Conservation (phyloP, 2,329 filamentous ascomycete genomes). For the Trichoderma sp. region DNA sequence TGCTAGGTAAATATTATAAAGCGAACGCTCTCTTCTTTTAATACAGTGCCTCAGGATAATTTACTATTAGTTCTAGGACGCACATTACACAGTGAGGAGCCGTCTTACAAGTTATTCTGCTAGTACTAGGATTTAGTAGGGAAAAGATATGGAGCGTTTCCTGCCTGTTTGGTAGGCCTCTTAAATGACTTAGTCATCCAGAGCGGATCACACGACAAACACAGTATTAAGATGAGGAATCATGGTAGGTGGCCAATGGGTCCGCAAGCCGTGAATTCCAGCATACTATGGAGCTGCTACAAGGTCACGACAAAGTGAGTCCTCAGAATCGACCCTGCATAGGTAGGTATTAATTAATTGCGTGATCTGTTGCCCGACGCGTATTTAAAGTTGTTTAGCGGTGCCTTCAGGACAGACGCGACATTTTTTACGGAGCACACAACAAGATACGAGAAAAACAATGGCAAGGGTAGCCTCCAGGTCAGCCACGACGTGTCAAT, state of each 20-base stretch:
- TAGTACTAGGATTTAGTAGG: background rate
- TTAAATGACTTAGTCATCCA: background rate
- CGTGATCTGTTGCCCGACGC: background rate
- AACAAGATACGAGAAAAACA: background rate
- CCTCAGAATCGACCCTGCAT: background rate
- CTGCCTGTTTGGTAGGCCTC: background rate
- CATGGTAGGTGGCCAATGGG: background rate
- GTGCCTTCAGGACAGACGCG: too few species aligned
- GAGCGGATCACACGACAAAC: background rate
- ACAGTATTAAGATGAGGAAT: constrained; percentile 12
- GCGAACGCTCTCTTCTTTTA: background rate
- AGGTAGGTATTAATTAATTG: background rate
- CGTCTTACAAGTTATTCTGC: background rate
- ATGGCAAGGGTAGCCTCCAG: background rate
- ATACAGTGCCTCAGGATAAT: background rate
- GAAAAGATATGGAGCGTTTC: background rate
- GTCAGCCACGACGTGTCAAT: background rate
- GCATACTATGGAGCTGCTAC: background rate
- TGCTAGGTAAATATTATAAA: background rate
- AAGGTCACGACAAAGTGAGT: background rate
- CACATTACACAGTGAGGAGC: background rate
- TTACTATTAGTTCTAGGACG: background rate
- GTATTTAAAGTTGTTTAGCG: background rate
- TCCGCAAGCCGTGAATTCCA: background rate
- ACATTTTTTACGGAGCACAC: background rate